Base-by-base conservation (phyloP, 2,329 filamentous ascomycete species). In the Trichoderma semiorbis region DNA sequence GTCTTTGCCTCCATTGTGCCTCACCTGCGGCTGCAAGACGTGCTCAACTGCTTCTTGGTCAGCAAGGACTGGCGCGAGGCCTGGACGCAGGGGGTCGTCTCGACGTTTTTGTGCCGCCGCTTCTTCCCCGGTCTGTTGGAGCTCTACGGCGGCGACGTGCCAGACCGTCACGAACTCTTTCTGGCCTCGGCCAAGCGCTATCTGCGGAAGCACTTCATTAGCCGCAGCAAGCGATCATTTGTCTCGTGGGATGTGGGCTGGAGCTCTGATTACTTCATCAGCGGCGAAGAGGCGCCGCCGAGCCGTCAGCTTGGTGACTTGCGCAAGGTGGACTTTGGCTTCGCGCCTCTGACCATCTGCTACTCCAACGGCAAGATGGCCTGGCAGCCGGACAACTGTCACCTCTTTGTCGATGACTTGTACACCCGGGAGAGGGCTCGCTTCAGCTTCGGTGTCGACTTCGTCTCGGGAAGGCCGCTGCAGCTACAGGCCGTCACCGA, bases 81-180 rank as follows among this genome's bases (percentile, higher is more conserved):
- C 7, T 80, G 78, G 78, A 75, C 74, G 14, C 75, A 77, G 32
- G 73, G 70, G 16, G 72, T 69, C 3, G 74, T 80, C 7, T 36
- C 74, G 5, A 36, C 61, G 0, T 70, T 69, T 3, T 72, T 79
- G 6, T 76, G 77, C 50, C 73, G 72, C 5, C 70, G 69, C 26
- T 76, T 80, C 61, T 80, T 79, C 32, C 77, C 78, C 0, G 79
- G 78, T 0, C 71, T 80, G 7, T 34, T 76, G 10, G 75, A 78
- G 28, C 63, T 70, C 0, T 68, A 74, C 47, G 60, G 34, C 14
- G 14, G 36, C n/a, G 30, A 64, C n/a, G n/a, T 70, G 43, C 57
- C 69, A 7, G 69, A 73, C 11, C 72, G 68, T 71, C 72, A 12
- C 62, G 62, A 53, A 5, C 63, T 78, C 6, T 78, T 77, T 24